Evolutionary conservation across 768 basidiomycete species (phyloP), one percentile per base, ranked within the genome.

Genomic region (Termitomyces sp.): DNA sequence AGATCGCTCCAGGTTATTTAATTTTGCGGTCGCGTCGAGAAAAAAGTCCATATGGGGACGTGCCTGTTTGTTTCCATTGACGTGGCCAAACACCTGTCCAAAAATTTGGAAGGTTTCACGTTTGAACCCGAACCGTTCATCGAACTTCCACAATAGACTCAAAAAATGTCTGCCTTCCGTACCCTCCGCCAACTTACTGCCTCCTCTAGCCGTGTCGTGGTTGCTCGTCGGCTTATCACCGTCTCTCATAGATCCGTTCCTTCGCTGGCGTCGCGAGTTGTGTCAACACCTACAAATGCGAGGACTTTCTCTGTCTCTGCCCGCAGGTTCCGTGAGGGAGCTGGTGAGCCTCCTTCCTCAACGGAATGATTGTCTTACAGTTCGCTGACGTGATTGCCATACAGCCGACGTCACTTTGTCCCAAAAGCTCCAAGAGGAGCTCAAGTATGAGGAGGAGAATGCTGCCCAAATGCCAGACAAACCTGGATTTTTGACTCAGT

Each of bases 371-470:
- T 54, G 5, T 16, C 37, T 12, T 37, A 23, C 46, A 41, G 9
- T 5, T 12, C 21, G 17, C 28, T 61, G 41, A 59, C n/a, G 30
- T 35, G 32, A 50, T 42, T 51, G 27, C 54, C 21, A 19, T 39
- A 5, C 62, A 91, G 91, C 85, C 57, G 91, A 95, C 68, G 75
- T 89, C 32, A 70, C 82, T 21, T 82, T 98, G 42, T 76, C 84
- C 10, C 79, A 87, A 66, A 91, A 89, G 64, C 76, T 96, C 48
- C 70, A 78, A 49, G 85, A 89, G 68, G 96, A 98, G 75, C 78
- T 97, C 64, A 77, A 86, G 64, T 97, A 89, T 68, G 95, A 99
- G 75, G 76, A 82, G 58, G 87, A 94, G 64, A 73, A 77, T 25
- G 71, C 74, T 10, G 67, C 72, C 32, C 65, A 66, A 32, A 54